Conservation (phyloP, 139 green algal species). For the Trebouxia sp. region DNA sequence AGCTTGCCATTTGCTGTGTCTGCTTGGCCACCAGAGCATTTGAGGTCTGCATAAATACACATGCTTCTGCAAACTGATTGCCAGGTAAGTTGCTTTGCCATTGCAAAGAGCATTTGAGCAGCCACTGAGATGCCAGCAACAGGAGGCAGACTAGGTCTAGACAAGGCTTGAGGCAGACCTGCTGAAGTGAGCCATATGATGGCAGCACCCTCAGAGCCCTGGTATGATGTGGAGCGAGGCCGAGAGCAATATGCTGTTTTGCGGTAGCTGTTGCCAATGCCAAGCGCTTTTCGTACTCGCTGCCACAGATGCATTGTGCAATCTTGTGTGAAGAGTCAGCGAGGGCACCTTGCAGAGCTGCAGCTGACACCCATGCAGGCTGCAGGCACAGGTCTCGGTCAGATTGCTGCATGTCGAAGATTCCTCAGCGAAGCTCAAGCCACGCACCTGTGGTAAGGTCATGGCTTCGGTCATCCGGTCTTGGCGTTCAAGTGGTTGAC, state of each 20-base stretch:
- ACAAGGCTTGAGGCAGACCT: too few species aligned
- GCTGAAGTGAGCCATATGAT: not conserved
- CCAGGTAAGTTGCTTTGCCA: too few species aligned
- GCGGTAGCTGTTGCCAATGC: not conserved
- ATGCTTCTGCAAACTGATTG: too few species aligned
- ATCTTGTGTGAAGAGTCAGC: not conserved
- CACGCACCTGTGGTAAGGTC: too few species aligned
- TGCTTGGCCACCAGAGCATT: not conserved
- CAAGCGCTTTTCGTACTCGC: not conserved
- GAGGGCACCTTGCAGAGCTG: not conserved
- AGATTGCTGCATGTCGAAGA: too few species aligned
- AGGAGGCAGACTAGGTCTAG: too few species aligned
- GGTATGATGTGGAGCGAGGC: not conserved
- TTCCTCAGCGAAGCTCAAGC: too few species aligned
- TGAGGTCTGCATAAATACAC: not conserved
- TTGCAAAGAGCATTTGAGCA: not conserved
- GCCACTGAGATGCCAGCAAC: too few species aligned
- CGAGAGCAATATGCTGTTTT: slow-evolving; percentile 19
- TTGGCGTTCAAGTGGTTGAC: too few species aligned
- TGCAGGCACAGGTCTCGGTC: too few species aligned
- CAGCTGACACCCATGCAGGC: slow-evolving; percentile 7
- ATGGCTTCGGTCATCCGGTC: too few species aligned
- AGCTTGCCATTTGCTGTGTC: slow-evolving; percentile 3
- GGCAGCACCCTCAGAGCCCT: not conserved
- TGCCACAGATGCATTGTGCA: not conserved